A percentile compares a stretch with the other conserved stretches of the same genome.
These are phyloP conservation scores for Apiospora aurea DNA, from an alignment of 2,329 filamentous ascomycete species.

Conservation along the genomic window DNA sequence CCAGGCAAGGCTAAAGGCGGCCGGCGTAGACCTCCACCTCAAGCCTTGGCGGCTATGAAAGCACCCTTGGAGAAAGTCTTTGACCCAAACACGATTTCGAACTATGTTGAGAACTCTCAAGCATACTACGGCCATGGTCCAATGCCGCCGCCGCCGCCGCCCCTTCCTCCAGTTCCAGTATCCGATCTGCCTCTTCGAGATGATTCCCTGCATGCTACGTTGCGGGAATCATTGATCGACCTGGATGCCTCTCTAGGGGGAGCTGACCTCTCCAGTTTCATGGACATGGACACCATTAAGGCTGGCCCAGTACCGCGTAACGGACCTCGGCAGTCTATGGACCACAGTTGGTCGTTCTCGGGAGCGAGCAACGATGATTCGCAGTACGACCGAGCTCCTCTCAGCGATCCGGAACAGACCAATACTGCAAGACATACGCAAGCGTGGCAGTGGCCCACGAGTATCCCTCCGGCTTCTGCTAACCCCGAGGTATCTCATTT, in stretches of 20 bases:
- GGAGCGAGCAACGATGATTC: conserved; percentile 47
- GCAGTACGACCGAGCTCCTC: conserved; percentile 54
- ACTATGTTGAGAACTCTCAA: conserved; percentile 69
- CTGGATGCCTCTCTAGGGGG: conserved; percentile 66
- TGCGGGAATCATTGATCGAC: conserved; percentile 71
- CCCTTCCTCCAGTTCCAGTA: conserved; percentile 36
- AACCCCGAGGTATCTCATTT: conserved; percentile 61
- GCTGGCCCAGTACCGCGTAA: conserved; percentile 39
- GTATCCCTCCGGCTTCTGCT: conserved; percentile 59
- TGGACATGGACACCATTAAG: conserved; percentile 67
- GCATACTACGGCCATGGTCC: conserved; percentile 62
- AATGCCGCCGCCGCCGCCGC: conserved; percentile 42
- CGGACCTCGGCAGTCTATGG: conserved; percentile 54
- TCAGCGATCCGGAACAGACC: conserved; percentile 65
- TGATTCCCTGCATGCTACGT: conserved; percentile 57
- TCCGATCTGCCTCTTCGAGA: conserved; percentile 68
- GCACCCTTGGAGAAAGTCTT: conserved; percentile 70
- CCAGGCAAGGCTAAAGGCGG: conserved; percentile 58
- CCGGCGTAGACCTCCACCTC: conserved; percentile 63
- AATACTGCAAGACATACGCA: conserved; percentile 59
- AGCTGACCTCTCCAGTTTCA: conserved; percentile 62
- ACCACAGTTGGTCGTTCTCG: conserved; percentile 55
- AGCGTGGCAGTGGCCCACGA: conserved; percentile 66
- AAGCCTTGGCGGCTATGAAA: conserved; percentile 63
- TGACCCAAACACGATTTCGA: conserved; percentile 70